Percentiles rank a stretch among this genome's conserved stretches.
These are phyloP conservation scores for Colletotrichum higginsianum DNA, from an alignment of 2,329 filamentous ascomycete genomes.

Conservation along the genomic window DNA sequence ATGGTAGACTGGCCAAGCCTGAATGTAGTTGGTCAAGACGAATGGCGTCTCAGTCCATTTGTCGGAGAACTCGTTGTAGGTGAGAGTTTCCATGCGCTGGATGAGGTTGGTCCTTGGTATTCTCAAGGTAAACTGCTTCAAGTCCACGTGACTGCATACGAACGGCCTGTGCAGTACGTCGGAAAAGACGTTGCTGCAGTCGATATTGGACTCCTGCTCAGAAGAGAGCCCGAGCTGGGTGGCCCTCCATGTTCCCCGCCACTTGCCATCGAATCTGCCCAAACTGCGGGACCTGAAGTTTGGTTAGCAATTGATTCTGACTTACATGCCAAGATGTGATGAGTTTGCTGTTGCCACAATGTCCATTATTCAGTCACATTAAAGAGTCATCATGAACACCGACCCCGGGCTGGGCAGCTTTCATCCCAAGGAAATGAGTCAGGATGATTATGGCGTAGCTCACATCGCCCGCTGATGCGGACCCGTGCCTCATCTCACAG, in stretches of 20 bases:
- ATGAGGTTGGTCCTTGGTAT: constrained; percentile 86
- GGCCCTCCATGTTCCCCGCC: constrained; percentile 88
- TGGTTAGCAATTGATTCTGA: constrained; percentile 28
- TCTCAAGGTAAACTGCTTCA: constrained; percentile 75
- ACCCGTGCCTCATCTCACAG: background rate
- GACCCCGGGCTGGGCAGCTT: background rate
- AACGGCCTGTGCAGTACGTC: constrained; percentile 93
- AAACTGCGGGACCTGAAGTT: constrained; percentile 39
- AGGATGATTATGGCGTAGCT: background rate
- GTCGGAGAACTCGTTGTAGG: constrained; percentile 79
- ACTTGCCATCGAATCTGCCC: constrained; percentile 60
- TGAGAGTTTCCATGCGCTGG: constrained; percentile 76
- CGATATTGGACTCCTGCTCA: constrained; percentile 69
- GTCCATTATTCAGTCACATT: background rate
- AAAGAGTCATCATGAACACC: background rate
- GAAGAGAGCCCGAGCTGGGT: constrained; percentile 76
- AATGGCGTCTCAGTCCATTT: constrained; percentile 88
- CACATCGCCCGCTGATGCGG: constrained; percentile 3
- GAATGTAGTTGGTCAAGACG: constrained; percentile 86
- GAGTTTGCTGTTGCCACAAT: background rate
- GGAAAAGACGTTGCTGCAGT: constrained; percentile 87
- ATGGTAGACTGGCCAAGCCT: constrained; percentile 82
- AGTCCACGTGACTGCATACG: constrained; percentile 83
- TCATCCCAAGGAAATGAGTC: background rate
- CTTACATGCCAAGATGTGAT: constrained; percentile 10